Percentiles rank a stretch among this genome's conserved stretches.
Conservation (phyloP, 2,329 filamentous ascomycete genomes). For the Penicillium janthinellum region DNA sequence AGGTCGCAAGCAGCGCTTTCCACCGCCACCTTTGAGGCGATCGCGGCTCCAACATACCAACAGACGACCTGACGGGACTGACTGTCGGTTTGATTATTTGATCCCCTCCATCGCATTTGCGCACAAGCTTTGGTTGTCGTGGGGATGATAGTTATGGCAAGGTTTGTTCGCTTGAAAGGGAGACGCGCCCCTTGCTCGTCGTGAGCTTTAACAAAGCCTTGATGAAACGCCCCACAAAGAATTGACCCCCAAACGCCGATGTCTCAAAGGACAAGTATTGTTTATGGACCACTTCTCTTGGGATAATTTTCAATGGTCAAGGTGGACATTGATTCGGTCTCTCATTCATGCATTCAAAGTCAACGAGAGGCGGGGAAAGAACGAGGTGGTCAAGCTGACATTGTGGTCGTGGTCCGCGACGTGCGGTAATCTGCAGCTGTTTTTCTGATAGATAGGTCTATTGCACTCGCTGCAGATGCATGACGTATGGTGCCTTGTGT, state of each 20-base stretch:
- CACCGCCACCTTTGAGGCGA: background rate
- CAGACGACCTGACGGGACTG: background rate
- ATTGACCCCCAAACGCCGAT: background rate
- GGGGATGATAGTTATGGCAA: background rate
- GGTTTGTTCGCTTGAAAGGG: background rate
- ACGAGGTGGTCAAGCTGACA: conserved; percentile 8
- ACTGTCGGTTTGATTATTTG: background rate
- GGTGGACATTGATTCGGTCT: background rate
- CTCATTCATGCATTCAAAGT: background rate
- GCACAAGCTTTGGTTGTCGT: background rate
- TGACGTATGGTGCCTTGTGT: conserved; percentile 3
- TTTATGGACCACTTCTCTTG: conserved; percentile 4
- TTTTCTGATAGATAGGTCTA: conserved; percentile 13
- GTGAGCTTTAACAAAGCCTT: conserved; percentile 13
- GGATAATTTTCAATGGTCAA: background rate
- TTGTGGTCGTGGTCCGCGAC: conserved; percentile 10
- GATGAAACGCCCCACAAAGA: conserved; percentile 4
- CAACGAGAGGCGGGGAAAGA: conserved; percentile 6
- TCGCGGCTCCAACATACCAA: background rate
- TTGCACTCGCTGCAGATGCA: background rate
- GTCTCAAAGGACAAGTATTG: background rate
- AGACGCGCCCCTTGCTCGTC: conserved; percentile 14
- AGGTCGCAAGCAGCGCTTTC: background rate
- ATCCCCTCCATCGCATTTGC: background rate
- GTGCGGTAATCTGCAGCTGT: conserved; percentile 6